Conservation (phyloP, 352 stramenopile genomes). For the Globisporangium apiculatum region DNA sequence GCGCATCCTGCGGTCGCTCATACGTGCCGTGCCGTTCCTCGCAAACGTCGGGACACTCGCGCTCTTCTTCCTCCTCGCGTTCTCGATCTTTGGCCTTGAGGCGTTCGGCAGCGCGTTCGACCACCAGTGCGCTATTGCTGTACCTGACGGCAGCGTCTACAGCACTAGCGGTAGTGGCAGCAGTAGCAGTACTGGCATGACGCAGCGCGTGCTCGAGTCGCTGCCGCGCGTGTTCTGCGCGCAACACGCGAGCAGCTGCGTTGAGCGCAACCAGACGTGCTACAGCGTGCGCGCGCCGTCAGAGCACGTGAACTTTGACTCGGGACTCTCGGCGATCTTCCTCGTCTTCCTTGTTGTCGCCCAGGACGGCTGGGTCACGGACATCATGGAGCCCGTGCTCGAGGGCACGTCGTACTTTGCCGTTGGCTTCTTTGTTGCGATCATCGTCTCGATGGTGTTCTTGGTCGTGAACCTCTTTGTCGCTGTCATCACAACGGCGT, state of each 20-base stretch:
- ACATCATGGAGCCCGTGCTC: constrained; percentile 77
- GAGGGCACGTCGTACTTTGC: constrained; percentile 49
- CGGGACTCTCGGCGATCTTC: constrained; percentile 55
- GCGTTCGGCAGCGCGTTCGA: constrained; percentile 50
- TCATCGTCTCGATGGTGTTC: constrained; percentile 73
- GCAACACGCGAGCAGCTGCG: constrained; percentile 27
- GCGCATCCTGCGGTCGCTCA: constrained; percentile 59
- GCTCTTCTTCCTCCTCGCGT: constrained; percentile 68
- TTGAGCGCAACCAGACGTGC: constrained; percentile 29
- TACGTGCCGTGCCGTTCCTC: constrained; percentile 61
- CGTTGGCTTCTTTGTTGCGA: constrained; percentile 59
- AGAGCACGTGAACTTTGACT: constrained; percentile 64
- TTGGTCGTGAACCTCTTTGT: constrained; percentile 81
- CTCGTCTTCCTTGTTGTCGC: constrained; percentile 76
- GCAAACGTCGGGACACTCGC: constrained; percentile 67
- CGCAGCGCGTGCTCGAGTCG: constrained; percentile 16
- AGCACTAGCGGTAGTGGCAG: background rate
- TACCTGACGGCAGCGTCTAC: background rate
- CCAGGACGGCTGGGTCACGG: constrained; percentile 67
- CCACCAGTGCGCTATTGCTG: constrained; percentile 32
- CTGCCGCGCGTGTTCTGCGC: constrained; percentile 51
- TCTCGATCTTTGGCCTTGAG: constrained; percentile 73
- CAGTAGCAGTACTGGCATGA: background rate
- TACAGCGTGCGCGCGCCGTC: constrained; percentile 24
- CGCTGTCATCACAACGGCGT: constrained; percentile 75